Evolutionary conservation across 2,329 filamentous ascomycete genomes (phyloP), one percentile per base, ranked within the genome.

Genomic region (Aureobasidium sp.): DNA sequence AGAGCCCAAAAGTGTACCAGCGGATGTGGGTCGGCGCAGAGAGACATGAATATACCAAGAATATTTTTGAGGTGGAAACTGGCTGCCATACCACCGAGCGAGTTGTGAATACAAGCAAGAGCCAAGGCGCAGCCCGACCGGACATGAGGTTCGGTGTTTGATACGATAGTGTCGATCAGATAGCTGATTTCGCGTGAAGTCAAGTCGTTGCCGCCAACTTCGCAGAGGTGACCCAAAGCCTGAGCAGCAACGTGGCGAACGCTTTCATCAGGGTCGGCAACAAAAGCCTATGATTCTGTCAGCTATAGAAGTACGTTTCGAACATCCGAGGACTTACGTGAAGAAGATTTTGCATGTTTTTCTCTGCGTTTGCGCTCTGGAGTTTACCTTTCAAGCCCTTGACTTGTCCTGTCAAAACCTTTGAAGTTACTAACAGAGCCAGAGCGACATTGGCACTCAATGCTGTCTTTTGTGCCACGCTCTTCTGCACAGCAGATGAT

Each of bases 41-140:
- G 81, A 8, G 94, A 97, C 89, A 97, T 96, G n/a, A 99, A 78
- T 42, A 99, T 95, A 19, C 93, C 89, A n/a, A 97, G 83, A 54
- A 99, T 97, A 1, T 91, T 97, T 77, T 97, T 97, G 56, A 99
- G 81, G 72, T 99, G 94, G 68, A 94, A 91, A 3, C 92, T 91
- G 60, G 94, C 94, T 59, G 94, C 94, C 92, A 99, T 97, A 62
- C 94, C 93, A 62, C 94, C 95, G 37, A 99, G 89, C 72, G 96
- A 91, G 19, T 91, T 89, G 75, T 99, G 92, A 57, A 99, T 97
- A 62, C 88, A 89, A 9, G 94, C 94, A 33, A 99, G 78, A 14
- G 94, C 91, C 79, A 95, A 90, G 17, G 95, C 94, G 74, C 93
- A 99, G 12, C 94, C 94, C 48, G 95, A 92, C 72, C 94, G 86